Percentiles rank a stretch among this genome's conserved stretches.
phyloP scores from a whole-genome alignment of 2,329 filamentous ascomycete species.

The Thielaviopsis cerberus region DNA sequence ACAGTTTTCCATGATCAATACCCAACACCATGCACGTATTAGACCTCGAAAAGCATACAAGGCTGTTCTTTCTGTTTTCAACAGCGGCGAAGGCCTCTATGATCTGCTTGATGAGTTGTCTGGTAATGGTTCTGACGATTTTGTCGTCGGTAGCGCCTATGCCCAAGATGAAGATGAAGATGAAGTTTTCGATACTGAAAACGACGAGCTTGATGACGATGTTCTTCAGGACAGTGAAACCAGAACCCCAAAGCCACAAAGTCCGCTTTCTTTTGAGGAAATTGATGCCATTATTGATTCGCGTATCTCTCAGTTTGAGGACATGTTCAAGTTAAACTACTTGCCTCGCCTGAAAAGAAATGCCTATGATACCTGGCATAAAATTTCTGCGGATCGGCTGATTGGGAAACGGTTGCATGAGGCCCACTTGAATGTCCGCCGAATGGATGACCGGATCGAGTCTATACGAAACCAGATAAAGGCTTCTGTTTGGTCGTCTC shows the following conservation, averaged over 20 bases:
- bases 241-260: slow-evolving; percentile 27
- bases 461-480: slow-evolving; percentile 36
- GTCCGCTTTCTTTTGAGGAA: slow-evolving; percentile 2
- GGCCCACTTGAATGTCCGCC: slow-evolving; percentile 24
- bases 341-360: slow-evolving; percentile 6
- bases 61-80: slow-evolving; percentile 24
- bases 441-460: slow-evolving; percentile 32
- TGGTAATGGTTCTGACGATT: slow-evolving; percentile 11
- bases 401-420: slow-evolving; percentile 23
- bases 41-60: slow-evolving; percentile 26
- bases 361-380: slow-evolving; percentile 9
- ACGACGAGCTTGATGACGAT: slow-evolving; percentile 24
- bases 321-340: slow-evolving; percentile 5
- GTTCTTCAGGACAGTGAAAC: slow-evolving; percentile 25
- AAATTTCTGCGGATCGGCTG: neutral
- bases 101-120: slow-evolving; percentile 10
- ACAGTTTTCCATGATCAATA: slow-evolving; percentile 16
- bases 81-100: slow-evolving; percentile 8
- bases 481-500: slow-evolving; percentile 31
- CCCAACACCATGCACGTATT: slow-evolving; percentile 22
- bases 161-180: slow-evolving; percentile 13
- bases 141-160: slow-evolving; percentile 3
- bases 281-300: slow-evolving; percentile 9
- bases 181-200: slow-evolving; percentile 20
- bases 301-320: slow-evolving; percentile 1